A percentile compares a stretch with the other conserved stretches of the same genome.
Conservation (phyloP, 1,139 yeast species). For the Nakaseomyces nivariensis region DNA sequence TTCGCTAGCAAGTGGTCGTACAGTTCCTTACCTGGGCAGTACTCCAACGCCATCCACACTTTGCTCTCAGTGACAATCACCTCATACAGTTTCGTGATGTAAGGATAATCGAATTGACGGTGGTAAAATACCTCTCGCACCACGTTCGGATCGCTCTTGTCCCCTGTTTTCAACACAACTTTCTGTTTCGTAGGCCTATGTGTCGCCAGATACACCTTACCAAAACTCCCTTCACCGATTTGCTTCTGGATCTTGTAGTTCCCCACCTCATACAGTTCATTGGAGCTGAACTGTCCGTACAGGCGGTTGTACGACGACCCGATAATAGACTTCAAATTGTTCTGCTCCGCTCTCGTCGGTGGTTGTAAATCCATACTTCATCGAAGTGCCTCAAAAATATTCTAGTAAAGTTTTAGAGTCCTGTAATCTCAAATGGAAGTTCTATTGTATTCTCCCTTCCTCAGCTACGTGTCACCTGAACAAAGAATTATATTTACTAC, state of each 20-base stretch:
- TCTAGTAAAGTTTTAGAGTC: too few species aligned
- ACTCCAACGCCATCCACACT: constrained; percentile 84
- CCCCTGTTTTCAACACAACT: constrained; percentile 81
- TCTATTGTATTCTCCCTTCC: too few species aligned
- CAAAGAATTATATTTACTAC: too few species aligned
- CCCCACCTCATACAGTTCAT: constrained; percentile 56
- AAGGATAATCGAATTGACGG: constrained; percentile 71
- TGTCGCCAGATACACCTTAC: constrained; percentile 76
- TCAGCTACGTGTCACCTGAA: too few species aligned
- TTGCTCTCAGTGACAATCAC: constrained; percentile 69
- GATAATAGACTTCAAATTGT: constrained; percentile 27
- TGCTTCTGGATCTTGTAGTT: constrained; percentile 61
- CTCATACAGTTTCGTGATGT: constrained; percentile 78
- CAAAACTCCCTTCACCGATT: constrained; percentile 87
- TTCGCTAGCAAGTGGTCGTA: constrained; percentile 58
- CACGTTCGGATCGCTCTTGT: constrained; percentile 75
- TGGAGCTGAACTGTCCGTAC: constrained; percentile 44
- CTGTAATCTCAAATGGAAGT: too few species aligned
- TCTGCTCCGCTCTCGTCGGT: constrained; percentile 21
- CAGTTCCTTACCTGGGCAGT: constrained; percentile 82
- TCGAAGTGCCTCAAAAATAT: background rate
- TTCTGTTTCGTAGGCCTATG: constrained; percentile 64
- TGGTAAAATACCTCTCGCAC: constrained; percentile 89
- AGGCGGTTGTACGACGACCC: constrained; percentile 60
- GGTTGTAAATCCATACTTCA: constrained; percentile 2